Percentiles rank a stretch among this genome's conserved stretches.
These are phyloP conservation scores for Termitomyces sp. DNA, from an alignment of 768 basidiomycete species.

Conservation along the genomic window DNA sequence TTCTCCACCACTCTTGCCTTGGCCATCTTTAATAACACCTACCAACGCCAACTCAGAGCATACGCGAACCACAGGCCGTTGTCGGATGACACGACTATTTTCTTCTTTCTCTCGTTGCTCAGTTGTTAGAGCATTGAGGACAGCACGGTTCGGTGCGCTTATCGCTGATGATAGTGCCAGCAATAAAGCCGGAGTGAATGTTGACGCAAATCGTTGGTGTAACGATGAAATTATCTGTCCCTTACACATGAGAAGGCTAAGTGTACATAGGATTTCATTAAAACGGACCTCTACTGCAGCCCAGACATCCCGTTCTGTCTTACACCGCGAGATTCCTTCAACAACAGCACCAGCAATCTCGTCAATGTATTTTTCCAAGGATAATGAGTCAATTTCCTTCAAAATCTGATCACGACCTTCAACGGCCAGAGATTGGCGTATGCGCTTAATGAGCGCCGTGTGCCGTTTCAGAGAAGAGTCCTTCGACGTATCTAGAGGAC, in stretches of 20 bases:
- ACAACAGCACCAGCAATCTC: slow-evolving; percentile 85
- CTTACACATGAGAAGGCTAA: neutral
- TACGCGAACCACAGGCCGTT: slow-evolving; percentile 82
- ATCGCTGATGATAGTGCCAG: slow-evolving; percentile 53
- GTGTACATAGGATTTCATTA: neutral
- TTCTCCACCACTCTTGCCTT: slow-evolving; percentile 70
- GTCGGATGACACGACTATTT: slow-evolving; percentile 64
- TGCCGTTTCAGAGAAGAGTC: slow-evolving; percentile 96
- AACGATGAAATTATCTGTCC: slow-evolving; percentile 79
- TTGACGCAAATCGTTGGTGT: slow-evolving; percentile 79
- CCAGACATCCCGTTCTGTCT: slow-evolving; percentile 90
- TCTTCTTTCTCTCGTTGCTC: slow-evolving; percentile 96
- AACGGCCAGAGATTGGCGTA: slow-evolving; percentile 77
- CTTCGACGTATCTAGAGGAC: slow-evolving; percentile 55
- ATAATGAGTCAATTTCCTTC: slow-evolving; percentile 87
- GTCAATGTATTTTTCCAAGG: slow-evolving; percentile 93
- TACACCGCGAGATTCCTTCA: slow-evolving; percentile 84
- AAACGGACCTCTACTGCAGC: slow-evolving; percentile 80
- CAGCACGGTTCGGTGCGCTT: slow-evolving; percentile 51
- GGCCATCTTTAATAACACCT: slow-evolving; percentile 72
- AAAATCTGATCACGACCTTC: slow-evolving; percentile 84
- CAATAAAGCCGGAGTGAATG: slow-evolving; percentile 72
- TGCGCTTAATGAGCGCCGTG: slow-evolving; percentile 91
- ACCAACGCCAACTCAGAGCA: slow-evolving; percentile 89
- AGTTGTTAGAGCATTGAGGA: slow-evolving; percentile 49